Percentiles rank a stretch among this genome's conserved stretches.
Conservation (phyloP, 2,329 filamentous ascomycete species). For the Leptographium lundbergii region DNA sequence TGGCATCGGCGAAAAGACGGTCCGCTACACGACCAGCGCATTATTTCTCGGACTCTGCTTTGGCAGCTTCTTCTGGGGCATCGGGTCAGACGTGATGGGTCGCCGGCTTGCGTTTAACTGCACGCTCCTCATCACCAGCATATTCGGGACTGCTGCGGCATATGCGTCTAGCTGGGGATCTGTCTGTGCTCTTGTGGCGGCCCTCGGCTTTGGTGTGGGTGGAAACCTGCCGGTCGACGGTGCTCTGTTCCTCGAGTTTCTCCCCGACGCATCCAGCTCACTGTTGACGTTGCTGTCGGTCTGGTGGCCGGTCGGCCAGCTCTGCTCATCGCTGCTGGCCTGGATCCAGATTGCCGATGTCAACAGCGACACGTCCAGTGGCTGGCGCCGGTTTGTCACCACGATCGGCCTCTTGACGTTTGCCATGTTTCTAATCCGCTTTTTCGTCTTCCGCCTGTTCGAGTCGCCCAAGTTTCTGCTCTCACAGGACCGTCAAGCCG, state of each 20-base stretch:
- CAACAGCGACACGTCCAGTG: constrained; percentile 38
- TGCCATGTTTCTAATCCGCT: constrained; percentile 64
- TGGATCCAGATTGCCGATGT: constrained; percentile 66
- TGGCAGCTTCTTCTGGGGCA: constrained; percentile 70
- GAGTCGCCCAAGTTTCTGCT: constrained; percentile 80
- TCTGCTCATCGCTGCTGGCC: constrained; percentile 57
- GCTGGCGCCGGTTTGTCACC: constrained; percentile 64
- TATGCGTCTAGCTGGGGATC: constrained; percentile 55
- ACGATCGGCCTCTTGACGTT: constrained; percentile 63
- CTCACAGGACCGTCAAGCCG: constrained; percentile 59
- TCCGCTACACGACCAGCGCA: constrained; percentile 70
- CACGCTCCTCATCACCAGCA: constrained; percentile 61
- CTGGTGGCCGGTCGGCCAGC: constrained; percentile 77
- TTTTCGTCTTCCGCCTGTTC: constrained; percentile 68
- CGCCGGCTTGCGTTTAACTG: constrained; percentile 71
- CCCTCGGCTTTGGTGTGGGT: constrained; percentile 55
- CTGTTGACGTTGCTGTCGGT: constrained; percentile 70
- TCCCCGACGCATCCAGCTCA: constrained; percentile 61
- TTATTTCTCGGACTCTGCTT: constrained; percentile 66
- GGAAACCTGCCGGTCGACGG: constrained; percentile 72
- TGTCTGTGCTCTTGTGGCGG: constrained; percentile 47
- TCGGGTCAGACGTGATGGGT: constrained; percentile 66
- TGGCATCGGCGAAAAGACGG: constrained; percentile 51
- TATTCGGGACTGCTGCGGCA: constrained; percentile 61
- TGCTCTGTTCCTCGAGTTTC: constrained; percentile 70